Evolutionary conservation across 1,284 basidiomycete genomes (phyloP).

Genomic region (Entoloma clypeatum): DNA sequence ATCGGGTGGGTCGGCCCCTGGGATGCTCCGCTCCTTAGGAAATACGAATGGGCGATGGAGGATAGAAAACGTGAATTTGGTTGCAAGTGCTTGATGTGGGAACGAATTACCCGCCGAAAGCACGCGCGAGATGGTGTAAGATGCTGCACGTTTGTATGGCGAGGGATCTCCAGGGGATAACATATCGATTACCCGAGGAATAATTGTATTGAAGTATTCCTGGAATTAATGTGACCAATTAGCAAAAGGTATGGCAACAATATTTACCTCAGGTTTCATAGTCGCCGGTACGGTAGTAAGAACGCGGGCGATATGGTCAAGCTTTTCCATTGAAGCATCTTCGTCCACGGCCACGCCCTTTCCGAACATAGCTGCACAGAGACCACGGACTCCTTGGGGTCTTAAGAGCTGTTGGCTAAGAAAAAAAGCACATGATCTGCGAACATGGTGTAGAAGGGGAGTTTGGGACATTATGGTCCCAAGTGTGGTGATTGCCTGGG

Average conservation of each 20-base stretch:
- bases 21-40: constrained; percentile 5
- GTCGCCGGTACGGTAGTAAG: constrained; percentile 53
- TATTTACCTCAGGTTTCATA: constrained; percentile 49
- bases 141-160: constrained; percentile 56
- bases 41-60: constrained; percentile 42
- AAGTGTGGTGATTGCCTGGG: constrained; percentile 61
- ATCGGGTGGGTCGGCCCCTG: constrained; percentile 5
- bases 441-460: constrained; percentile 45
- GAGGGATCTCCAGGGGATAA: constrained; percentile 39
- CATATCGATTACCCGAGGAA: constrained; percentile 51
- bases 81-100: constrained; percentile 29
- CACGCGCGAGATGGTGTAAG: constrained; percentile 67
- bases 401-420: constrained; percentile 66
- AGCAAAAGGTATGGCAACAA: constrained; percentile 3
- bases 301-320: constrained; percentile 61
- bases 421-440: constrained; percentile 54
- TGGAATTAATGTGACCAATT: constrained; percentile 24
- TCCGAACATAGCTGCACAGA: constrained; percentile 64
- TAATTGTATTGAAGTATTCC: constrained; percentile 57
- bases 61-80: constrained; percentile 37
- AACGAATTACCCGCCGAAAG: constrained; percentile 36
- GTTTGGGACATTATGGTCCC: constrained; percentile 50
- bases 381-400: constrained; percentile 61
- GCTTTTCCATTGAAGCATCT: constrained; percentile 56
- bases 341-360: constrained; percentile 50